Evolutionary conservation across 176 grass and related monocot genomes (phyloP).

Genomic region (Poa pratensis): DNA sequence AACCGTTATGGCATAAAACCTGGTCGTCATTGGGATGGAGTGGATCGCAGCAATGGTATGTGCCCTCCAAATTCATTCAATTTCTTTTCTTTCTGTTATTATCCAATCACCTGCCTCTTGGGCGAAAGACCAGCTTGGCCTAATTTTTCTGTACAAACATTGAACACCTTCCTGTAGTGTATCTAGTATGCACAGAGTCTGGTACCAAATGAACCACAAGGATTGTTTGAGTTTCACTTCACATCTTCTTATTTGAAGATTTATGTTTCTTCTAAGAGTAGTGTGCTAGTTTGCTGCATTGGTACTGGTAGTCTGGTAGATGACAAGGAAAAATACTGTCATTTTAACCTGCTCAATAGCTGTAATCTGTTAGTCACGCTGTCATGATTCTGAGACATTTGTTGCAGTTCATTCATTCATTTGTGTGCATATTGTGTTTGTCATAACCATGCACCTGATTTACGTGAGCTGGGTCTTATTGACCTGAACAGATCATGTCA

Average conservation of each 20-base stretch:
- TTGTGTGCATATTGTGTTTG: neutral
- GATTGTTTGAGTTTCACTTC: neutral
- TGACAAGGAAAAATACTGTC: neutral
- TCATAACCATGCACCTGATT: neutral
- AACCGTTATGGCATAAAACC: constrained; percentile 91
- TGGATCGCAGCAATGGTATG: constrained; percentile 89
- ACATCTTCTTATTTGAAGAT: neutral
- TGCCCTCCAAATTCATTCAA: constrained; percentile 15
- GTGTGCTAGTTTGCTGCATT: neutral
- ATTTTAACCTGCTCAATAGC: constrained; percentile 8
- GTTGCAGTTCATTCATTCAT: neutral
- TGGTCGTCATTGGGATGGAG: constrained; percentile 93
- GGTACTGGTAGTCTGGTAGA: constrained; percentile 1
- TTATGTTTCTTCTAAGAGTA: neutral
- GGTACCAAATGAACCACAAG: neutral
- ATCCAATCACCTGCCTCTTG: neutral
- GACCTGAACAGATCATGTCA: neutral
- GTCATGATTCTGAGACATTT: neutral
- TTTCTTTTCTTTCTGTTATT: constrained; percentile 26
- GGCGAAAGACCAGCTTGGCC: neutral
- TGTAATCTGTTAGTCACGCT: neutral
- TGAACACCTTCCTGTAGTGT: neutral
- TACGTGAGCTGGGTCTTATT: neutral
- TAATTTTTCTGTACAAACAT: neutral
- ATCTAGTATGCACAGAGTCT: neutral